phyloP scores from a whole-genome alignment of 129 eudicot genomes.

The Tanacetum coccineum region DNA sequence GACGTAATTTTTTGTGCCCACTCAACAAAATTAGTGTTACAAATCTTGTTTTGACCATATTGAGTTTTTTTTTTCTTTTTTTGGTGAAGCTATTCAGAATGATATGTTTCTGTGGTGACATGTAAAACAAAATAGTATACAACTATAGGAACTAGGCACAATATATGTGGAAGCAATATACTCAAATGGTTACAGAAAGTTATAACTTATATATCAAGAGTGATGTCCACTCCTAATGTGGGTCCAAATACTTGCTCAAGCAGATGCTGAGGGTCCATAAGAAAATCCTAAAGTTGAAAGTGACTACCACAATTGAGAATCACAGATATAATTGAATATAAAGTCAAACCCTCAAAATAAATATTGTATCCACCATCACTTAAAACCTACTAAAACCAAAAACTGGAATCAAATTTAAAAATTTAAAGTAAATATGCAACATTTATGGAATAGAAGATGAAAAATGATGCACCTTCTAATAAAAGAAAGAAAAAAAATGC shows the following conservation, averaged over 20 bases:
- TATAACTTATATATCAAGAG: constrained; percentile 13
- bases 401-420: constrained; percentile 31
- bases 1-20: constrained; percentile 2
- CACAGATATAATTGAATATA: constrained; percentile 16
- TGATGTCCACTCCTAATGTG: constrained; percentile 24
- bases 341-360: constrained; percentile 31
- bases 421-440: constrained; percentile 20
- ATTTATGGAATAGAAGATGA: constrained; percentile 4
- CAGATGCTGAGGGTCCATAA: constrained; percentile 38
- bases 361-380: constrained; percentile 25
- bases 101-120: neutral
- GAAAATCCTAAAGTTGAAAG: constrained; percentile 29
- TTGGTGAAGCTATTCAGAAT: neutral
- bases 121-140: neutral
- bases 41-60: constrained; percentile 15
- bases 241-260: constrained; percentile 25
- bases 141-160: neutral
- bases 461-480: constrained; percentile 13
- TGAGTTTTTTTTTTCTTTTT: constrained; percentile 3
- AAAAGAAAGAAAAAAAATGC: constrained; percentile 5
- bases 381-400: constrained; percentile 29
- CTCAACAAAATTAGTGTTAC: constrained; percentile 17
- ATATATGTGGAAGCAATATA: neutral
- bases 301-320: constrained; percentile 29
- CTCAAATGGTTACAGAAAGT: neutral